Evolutionary conservation across 345 rosid genomes (phyloP), one percentile per base, ranked within the genome.

Genomic region (Sisymbrium irio): DNA sequence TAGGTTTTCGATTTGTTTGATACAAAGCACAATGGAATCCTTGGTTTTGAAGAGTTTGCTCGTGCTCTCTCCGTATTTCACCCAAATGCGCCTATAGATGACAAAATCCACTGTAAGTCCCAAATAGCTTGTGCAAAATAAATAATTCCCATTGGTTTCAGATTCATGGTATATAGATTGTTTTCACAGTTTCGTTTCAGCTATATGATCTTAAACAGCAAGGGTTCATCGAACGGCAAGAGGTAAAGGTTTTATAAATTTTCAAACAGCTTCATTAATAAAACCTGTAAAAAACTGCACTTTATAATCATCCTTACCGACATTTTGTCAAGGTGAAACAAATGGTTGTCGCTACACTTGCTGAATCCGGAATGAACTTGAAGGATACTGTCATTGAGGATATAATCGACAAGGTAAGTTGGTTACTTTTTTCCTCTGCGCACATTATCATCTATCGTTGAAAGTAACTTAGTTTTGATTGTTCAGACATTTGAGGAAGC

Each of bases 341-440:
- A 96, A 96, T 96, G 99, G 98, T 96, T 39, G 99, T 96, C 3
- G 99, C 99, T 67, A 96, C 99, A 0, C 98, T 92, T 65, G 98
- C 99, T 4, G 99, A 96, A 75, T 92, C 99, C 7, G 98, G 99
- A 63, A 96, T 96, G 99, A 96, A 96, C 80, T 87, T 96, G 73
- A 86, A 86, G 2, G 97, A 92, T 70, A 93, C 83, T 68, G 91
- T 96, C 71, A 92, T 96, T 39, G 98, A 96, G 81, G 89, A 90
- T 73, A 96, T 96, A 71, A 92, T 96, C 59, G 98, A 96, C 74
- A 96, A 92, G 93, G 99, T 92, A 56, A 8, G 57, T 59, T 59
- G 28, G 46, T 61, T 56, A 15, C 62, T 15, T n/a, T 9, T 54
- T n/a, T 30, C 7, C 41, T 55, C 39, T 55, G n/a, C 2, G 4